Conservation (phyloP, 108 stramenopile genomes). For the Skeletonema grethae region DNA sequence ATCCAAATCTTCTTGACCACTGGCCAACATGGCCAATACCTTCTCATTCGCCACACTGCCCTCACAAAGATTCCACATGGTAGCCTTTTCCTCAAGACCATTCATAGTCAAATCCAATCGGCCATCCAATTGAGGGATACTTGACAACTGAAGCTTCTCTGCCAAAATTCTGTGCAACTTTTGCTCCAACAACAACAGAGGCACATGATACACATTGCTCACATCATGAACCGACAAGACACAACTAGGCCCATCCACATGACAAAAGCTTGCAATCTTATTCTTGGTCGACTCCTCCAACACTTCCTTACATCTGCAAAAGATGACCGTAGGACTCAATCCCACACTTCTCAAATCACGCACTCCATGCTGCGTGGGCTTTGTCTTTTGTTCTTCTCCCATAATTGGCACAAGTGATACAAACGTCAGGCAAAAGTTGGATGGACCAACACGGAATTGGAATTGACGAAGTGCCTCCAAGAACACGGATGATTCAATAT, state of each 20-base stretch:
- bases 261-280: slow-evolving; percentile 97
- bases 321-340: slow-evolving; percentile 92
- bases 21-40: slow-evolving; percentile 27
- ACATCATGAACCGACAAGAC: slow-evolving; percentile 98
- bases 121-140: slow-evolving; percentile 17
- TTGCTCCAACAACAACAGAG: slow-evolving; percentile 92
- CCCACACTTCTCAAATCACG: slow-evolving; percentile 94
- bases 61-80: slow-evolving; percentile 49
- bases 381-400: slow-evolving; percentile 99
- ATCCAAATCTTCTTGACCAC: slow-evolving; percentile 16
- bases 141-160: slow-evolving; percentile 40
- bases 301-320: slow-evolving; percentile 89
- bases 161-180: slow-evolving; percentile 77
- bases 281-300: slow-evolving; percentile 80
- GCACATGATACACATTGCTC: slow-evolving; percentile 98
- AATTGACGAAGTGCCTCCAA: slow-evolving; percentile 98
- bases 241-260: slow-evolving; percentile 79
- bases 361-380: slow-evolving; percentile 99
- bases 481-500: slow-evolving; percentile 95
- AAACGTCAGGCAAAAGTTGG: slow-evolving; percentile 95
- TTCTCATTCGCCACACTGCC: slow-evolving; percentile 36
- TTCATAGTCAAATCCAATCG: slow-evolving; percentile 59
- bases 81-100: slow-evolving; percentile 66
- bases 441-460: slow-evolving; percentile 95
- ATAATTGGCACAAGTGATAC: slow-evolving; percentile 97